A percentile compares a stretch with the other conserved stretches of the same genome.
These are phyloP conservation scores for Clonostachys sp. DNA, from an alignment of 2,329 filamentous ascomycete genomes.

Conservation along the genomic window DNA sequence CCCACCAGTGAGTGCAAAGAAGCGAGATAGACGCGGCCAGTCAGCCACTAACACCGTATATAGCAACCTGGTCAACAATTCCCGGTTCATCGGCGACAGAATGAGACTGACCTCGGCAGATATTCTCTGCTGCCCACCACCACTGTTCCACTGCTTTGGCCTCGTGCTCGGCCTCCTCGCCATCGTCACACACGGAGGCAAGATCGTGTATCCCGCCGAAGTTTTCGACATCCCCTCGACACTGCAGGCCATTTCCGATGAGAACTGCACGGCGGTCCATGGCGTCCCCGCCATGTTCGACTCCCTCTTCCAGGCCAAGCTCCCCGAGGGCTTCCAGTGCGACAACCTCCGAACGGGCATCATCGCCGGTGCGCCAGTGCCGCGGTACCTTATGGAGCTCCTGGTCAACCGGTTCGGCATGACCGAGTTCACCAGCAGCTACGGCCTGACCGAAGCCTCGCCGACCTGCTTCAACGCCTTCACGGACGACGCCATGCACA, in stretches of 20 bases:
- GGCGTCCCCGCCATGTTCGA: conserved; percentile 86
- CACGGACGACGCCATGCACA: conserved; percentile 64
- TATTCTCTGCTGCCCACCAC: conserved; percentile 74
- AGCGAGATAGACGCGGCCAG: not conserved
- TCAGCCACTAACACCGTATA: not conserved
- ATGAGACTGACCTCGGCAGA: conserved; percentile 66
- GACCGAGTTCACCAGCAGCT: conserved; percentile 67
- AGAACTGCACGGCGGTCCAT: conserved; percentile 70
- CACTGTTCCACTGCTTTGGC: conserved; percentile 83
- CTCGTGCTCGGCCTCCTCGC: conserved; percentile 73
- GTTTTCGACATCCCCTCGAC: conserved; percentile 67
- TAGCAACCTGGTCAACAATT: conserved; percentile 60
- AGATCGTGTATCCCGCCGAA: conserved; percentile 72
- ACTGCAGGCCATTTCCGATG: conserved; percentile 60
- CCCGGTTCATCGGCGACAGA: conserved; percentile 67
- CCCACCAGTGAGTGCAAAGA: conserved; percentile 51
- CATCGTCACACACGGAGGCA: conserved; percentile 68
- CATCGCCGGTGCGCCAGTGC: conserved; percentile 74
- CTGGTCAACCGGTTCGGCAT: conserved; percentile 70
- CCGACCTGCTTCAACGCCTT: conserved; percentile 80
- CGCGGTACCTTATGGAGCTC: conserved; percentile 68
- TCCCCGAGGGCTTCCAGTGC: conserved; percentile 33
- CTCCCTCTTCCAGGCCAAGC: conserved; percentile 47
- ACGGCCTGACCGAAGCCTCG: conserved; percentile 72
- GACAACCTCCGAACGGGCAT: conserved; percentile 67